A percentile compares a stretch with the other conserved stretches of the same genome.
Evolutionary conservation across 108 stramenopile genomes (phyloP).

Genomic region (Discostella pseudostelligera): DNA sequence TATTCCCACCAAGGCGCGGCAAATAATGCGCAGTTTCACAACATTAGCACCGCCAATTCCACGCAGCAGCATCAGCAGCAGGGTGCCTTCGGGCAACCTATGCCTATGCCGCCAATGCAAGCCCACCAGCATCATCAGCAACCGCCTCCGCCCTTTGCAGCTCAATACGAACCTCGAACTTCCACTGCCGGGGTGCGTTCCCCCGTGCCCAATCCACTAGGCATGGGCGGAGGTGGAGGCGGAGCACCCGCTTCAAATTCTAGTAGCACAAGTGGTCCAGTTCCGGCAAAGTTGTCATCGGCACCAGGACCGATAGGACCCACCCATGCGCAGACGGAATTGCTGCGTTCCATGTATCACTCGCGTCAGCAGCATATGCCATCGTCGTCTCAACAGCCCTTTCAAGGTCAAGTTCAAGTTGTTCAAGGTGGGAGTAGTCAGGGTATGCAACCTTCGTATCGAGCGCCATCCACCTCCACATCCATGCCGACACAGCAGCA

Average conservation of each 20-base stretch:
- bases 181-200: constrained; percentile 6
- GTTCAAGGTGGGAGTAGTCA: too few relatives aligned
- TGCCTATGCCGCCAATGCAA: not conserved
- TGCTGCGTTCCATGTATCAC: constrained; percentile 45
- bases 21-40: constrained; percentile 9
- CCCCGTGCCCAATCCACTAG: constrained; percentile 36
- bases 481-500: constrained; percentile 15
- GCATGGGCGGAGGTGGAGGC: constrained; percentile 3
- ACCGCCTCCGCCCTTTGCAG: constrained; percentile 10
- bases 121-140: constrained; percentile 14
- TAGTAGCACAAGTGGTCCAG: too few relatives aligned
- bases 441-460: too few relatives aligned
- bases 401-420: not conserved
- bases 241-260: not conserved
- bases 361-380: constrained; percentile 22
- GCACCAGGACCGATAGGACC: not conserved
- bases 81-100: too few relatives aligned
- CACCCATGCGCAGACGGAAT: constrained; percentile 28
- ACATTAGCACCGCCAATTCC: not conserved
- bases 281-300: too few relatives aligned
- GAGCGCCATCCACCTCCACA: too few relatives aligned
- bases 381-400: not conserved
- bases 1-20: not conserved
- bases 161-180: constrained; percentile 15
- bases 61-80: not conserved